These are phyloP conservation scores for Tolypocladium pustulatum DNA, from an alignment of 2,329 filamentous ascomycete genomes.

Conservation along the genomic window DNA sequence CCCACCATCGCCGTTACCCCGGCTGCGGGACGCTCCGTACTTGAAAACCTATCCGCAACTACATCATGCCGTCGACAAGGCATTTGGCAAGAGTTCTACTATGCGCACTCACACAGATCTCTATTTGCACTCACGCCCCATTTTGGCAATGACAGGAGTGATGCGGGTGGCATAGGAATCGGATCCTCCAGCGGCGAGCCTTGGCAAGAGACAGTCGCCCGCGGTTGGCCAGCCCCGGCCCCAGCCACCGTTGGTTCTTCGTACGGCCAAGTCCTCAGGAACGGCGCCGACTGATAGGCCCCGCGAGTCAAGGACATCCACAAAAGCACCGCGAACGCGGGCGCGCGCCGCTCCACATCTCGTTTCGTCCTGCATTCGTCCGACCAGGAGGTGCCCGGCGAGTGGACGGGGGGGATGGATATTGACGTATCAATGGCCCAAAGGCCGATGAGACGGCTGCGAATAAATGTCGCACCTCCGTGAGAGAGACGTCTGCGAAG, in stretches of 20 bases:
- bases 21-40: too few species aligned
- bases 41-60: neutral
- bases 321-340: neutral
- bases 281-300: neutral
- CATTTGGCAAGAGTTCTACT: too few species aligned
- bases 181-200: neutral
- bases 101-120: too few species aligned
- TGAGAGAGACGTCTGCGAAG: neutral
- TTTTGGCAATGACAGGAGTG: neutral
- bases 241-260: too few species aligned
- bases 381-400: neutral
- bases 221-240: neutral
- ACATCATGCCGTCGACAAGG: too few species aligned
- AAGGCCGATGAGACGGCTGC: neutral
- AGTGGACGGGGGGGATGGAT: neutral
- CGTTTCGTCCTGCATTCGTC: neutral
- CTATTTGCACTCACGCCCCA: too few species aligned
- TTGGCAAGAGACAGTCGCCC: neutral
- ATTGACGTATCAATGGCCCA: neutral
- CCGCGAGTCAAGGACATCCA: neutral
- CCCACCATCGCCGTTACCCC: too few species aligned
- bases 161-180: neutral
- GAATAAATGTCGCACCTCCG: neutral
- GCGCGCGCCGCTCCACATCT: neutral
- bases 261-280: neutral